Evolutionary conservation across 768 basidiomycete species (phyloP), one percentile per base, ranked within the genome.

Genomic region (Termitomyces sp.): DNA sequence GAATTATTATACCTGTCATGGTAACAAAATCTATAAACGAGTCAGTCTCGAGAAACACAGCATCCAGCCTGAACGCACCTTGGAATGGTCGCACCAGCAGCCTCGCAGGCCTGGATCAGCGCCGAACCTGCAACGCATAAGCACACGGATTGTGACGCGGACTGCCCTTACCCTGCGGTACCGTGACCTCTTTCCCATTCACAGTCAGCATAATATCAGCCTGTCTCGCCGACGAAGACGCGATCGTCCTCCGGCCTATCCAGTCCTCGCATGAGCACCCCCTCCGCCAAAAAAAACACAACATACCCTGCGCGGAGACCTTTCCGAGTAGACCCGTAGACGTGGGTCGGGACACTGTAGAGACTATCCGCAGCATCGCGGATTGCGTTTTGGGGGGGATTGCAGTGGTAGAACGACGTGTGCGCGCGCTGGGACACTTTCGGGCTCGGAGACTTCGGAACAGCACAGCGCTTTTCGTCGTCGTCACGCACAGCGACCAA

Each of bases 151-250:
- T n/a, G n/a, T n/a, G n/a, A n/a, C n/a, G n/a, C n/a, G n/a, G n/a
- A n/a, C n/a, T 52, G 48, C 46, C 46, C 87, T 56, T 58, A 91
- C 95, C 96, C 79, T 96, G 94, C 27, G 94, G 94, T 37, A 99
- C 95, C 2, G 93, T 95, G 22, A 99, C 95, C 76, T 95, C 90
- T 75, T 95, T 97, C 62, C 96, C 96, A 73, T 99, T 95, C 42
- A 98, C 88, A 1, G 95, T 96, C 32, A 98, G 76, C 33, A 94
- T 96, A 64, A 98, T 88, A 64, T 93, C 90, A 45, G 88, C 89
- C 66, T 80, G 81, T 57, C 83, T 79, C 57, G 79, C 71, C 18
- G 88, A 81, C 1, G 87, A 82, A 39, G 91, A 87, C 12, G 87
- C 76, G 69, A 92, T 81, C 34, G 79, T 76, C 59, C 87, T 79